Base-by-base conservation (phyloP, 768 basidiomycete species). In the Suillus occidentalis region DNA sequence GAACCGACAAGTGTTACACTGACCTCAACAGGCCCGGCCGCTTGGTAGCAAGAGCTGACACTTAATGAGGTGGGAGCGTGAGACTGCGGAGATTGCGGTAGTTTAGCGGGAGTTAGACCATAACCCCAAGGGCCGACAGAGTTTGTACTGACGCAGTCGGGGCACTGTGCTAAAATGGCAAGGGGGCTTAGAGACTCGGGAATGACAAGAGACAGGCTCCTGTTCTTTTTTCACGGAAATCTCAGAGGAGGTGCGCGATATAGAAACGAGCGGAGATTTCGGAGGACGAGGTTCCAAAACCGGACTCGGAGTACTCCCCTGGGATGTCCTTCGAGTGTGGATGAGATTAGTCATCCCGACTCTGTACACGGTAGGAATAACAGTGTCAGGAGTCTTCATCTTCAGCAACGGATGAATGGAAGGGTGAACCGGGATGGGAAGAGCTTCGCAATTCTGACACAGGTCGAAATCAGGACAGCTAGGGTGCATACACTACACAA, bases 381-480 rank as follows among this genome's bases (percentile, higher is more conserved):
- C 72, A 4, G 84, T 81, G 20, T 83, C 82, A 1, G 80, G 66
- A 0, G 79, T 80, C 71, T 80, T 88, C 76, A 95, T 80, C 84
- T 94, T 95, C 71, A 94, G 72, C 72, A 96, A 65, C 0, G 89
- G 85, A 71, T 96, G 94, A 39, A 77, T 84, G 14, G 73, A 64
- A 0, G 92, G 91, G 73, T 96, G 94, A 14, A 91, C 80, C 6
- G 87, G 77, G 65, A 94, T 90, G 0, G 94, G 94, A 63, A 86
- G 82, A 6, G 92, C 88, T 77, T 95, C 94, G 76, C 94, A 96
- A 61, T 75, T 75, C 64, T 82, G 80, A 76, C 94, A 96, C 20
- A 95, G 81, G 71, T 96, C 94, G 69, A 87, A 94, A 74, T 95
- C 91, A 0, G 84, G 82, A 76, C 94, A 96, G 4, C 79, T 77